phyloP scores from a whole-genome alignment of 306 rosid species.

The Fragaria ananassa region DNA sequence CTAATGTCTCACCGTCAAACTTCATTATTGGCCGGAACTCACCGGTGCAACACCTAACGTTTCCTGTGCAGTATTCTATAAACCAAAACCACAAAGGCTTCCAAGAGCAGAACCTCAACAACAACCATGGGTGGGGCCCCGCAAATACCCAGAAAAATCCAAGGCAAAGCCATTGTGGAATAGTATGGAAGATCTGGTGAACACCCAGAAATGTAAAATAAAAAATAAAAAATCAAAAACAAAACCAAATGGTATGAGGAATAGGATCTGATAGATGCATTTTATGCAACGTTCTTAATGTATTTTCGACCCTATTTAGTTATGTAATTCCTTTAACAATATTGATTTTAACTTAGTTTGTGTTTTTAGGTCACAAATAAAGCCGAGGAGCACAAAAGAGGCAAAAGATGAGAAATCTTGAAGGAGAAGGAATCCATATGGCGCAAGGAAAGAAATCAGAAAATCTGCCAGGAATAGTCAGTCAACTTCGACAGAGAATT shows the following conservation, averaged over 20 bases:
- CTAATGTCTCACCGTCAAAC: background rate
- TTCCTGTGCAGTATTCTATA: background rate
- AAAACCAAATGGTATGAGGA: background rate
- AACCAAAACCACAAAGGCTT: background rate
- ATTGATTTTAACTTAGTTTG: too few species aligned
- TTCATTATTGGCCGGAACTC: background rate
- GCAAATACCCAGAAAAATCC: background rate
- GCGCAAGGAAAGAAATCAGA: too few species aligned
- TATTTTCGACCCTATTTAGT: too few species aligned
- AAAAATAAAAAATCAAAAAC: background rate
- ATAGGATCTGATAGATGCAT: too few species aligned
- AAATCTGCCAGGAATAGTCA: too few species aligned
- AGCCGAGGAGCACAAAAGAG: too few species aligned
- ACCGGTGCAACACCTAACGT: background rate
- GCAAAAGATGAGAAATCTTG: too few species aligned
- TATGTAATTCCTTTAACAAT: too few species aligned
- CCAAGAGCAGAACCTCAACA: background rate
- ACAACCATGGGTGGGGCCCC: background rate
- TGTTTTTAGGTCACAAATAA: too few species aligned
- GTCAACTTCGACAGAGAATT: too few species aligned
- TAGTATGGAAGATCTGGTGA: background rate
- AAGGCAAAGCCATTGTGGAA: background rate
- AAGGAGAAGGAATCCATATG: too few species aligned
- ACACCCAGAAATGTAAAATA: background rate
- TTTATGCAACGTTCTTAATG: too few species aligned